Percentiles rank a stretch among this genome's conserved stretches.
Conservation (phyloP, 2,329 filamentous ascomycete genomes). For the Apiospora marii region DNA sequence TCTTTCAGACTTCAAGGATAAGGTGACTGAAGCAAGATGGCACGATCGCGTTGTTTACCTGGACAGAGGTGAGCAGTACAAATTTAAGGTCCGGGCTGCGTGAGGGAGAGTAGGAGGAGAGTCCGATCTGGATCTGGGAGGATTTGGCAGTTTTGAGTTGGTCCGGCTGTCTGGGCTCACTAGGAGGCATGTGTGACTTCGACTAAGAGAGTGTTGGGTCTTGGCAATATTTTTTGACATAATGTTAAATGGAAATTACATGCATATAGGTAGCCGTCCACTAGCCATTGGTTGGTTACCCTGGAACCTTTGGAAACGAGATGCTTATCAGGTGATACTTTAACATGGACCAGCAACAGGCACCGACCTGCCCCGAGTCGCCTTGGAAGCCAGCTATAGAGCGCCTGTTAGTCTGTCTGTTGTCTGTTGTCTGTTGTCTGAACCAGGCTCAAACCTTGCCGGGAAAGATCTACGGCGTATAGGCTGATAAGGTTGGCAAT, state of each 20-base stretch:
- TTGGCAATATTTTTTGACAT: not conserved
- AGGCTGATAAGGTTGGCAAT: constrained; percentile 6
- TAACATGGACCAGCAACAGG: not conserved
- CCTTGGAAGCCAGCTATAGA: not conserved
- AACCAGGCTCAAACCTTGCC: not conserved
- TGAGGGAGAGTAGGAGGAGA: constrained; percentile 3
- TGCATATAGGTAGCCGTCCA: not conserved
- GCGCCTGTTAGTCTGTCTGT: not conserved
- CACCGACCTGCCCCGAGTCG: not conserved
- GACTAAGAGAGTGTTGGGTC: not conserved
- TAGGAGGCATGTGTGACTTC: not conserved
- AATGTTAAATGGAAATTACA: not conserved
- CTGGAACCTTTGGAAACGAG: not conserved
- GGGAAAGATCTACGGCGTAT: not conserved
- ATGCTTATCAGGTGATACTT: not conserved
- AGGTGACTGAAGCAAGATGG: constrained; percentile 59
- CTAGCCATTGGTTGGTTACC: not conserved
- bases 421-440: not conserved
- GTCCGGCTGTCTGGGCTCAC: not conserved
- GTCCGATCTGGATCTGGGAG: not conserved
- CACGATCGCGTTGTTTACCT: constrained; percentile 65
- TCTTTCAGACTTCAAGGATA: constrained; percentile 66
- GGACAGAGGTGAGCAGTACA: constrained; percentile 64
- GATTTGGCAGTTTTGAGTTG: not conserved
- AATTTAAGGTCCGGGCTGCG: constrained; percentile 55